Base-by-base conservation (phyloP, 805 yeast genomes). In the Kazachstania bromeliacearum region DNA sequence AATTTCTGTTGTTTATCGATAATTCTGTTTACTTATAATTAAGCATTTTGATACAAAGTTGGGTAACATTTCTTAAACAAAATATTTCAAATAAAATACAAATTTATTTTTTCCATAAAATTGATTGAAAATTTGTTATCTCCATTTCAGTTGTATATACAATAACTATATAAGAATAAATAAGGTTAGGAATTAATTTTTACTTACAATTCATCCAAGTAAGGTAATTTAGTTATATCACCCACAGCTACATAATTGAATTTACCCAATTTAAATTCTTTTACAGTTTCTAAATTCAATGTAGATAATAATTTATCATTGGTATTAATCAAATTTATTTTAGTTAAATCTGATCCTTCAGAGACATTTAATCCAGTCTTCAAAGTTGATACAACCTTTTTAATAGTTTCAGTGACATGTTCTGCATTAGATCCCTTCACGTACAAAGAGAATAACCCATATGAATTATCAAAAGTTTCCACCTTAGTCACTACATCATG, bases 201-300 rank as follows among this genome's bases (percentile, higher is more conserved):
- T 16, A n/a, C 9, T 24, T 19, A 34, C 17, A 89, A 79, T 69
- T 92, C 96, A 63, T 82, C 87, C 53, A 81, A 79, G 63, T 70
- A 82, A 55, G 98, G 96, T 67, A 89, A 76, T 47, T 75, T 77
- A 57, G 77, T 79, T 43, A 80, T 76, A 63, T 85, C 80, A 66
- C 97, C 98, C 44, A 85, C 79, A 45, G 92, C 96, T 47, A 80
- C 92, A 57, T 82, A 79, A 68, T 79, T 85, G 69, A 78, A 79
- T 55, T 76, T 76, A 46, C 70, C 71, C 42, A 81, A 51, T 55
- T 72, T 67, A 59, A 57, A 67, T 41, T 54, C 47, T 43, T 65
- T 62, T 36, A 63, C 68, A 17, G 61, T 46, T 23, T 62, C 53
- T 38, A 66, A 59, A 36, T 64, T 59, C 23, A 63, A 48, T 37